Base-by-base conservation (phyloP, 2,329 filamentous ascomycete genomes). In the Fusarium scirpi region DNA sequence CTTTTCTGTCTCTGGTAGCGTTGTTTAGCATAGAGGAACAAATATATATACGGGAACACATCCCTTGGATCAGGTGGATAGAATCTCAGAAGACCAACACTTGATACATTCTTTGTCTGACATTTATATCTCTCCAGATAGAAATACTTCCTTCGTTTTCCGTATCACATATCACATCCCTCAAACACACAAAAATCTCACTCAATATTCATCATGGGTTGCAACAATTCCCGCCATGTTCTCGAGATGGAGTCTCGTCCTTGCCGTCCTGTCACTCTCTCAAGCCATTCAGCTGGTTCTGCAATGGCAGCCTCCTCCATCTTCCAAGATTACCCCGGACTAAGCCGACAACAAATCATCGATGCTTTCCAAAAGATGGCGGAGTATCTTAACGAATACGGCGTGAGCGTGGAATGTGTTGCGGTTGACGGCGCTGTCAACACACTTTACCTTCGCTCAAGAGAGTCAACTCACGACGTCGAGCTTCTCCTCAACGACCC, bases 381-480 rank as follows among this genome's bases (percentile, higher is more conserved):
- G 34, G 68, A 73, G 22, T 73, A 71, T 32, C 20, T 73, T 3
- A 67, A 73, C 48, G 55, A 73, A n/a, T 62, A 54, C 29, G 60
- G 65, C 15, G 54, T 63, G 12, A 49, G 49, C 13, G 38, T 67
- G 22, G 62, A 46, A 1, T 67, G 71, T 12, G 68, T 73, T 24
- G 53, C 62, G 7, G 62, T 72, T 3, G 72, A 70, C 16, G 70
- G 72, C n/a, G 70, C 66, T 9, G 72, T 74, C 41, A 72, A 74
- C 51, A 66, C 68, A 6, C 43, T 74, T 13, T 70, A 68, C 41
- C 62, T 74, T 15, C 48, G 56, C 16, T 70, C 66, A 47, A 63
- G 72, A 29, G 47, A 61, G 12, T 66, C 59, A 16, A 73, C 72
- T 8, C 72, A 71, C 13, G 62, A 74, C 16, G 70, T 73, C 34